A percentile compares a stretch with the other conserved stretches of the same genome.
phyloP scores from a whole-genome alignment of 1,139 yeast species.

The Candida smagusa region DNA sequence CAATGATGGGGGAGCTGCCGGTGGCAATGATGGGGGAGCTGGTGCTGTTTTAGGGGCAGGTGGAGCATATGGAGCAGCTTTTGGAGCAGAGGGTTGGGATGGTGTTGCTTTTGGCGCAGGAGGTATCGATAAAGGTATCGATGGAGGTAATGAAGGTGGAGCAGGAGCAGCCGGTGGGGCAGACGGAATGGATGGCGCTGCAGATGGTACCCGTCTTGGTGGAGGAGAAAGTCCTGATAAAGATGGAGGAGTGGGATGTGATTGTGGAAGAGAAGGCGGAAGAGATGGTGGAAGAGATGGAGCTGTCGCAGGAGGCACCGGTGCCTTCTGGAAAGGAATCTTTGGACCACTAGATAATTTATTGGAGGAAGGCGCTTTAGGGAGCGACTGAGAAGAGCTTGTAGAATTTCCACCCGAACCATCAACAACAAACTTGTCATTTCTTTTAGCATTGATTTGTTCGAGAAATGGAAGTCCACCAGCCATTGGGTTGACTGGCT shows the following conservation, averaged over 20 bases:
- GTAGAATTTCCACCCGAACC: constrained; percentile 19
- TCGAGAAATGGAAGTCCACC: constrained; percentile 42
- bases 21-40: constrained; percentile 14
- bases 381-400: not conserved
- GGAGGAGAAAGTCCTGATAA: constrained; percentile 2
- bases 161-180: constrained; percentile 6
- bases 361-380: not conserved
- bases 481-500: constrained; percentile 17
- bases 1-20: constrained; percentile 11
- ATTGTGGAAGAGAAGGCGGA: constrained; percentile 1
- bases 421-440: constrained; percentile 35
- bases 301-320: constrained; percentile 2
- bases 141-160: constrained; percentile 9
- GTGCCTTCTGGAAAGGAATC: not conserved
- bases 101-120: constrained; percentile 12
- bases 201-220: constrained; percentile 8
- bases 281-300: not conserved
- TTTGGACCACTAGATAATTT: not conserved
- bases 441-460: constrained; percentile 40
- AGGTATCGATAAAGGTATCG: constrained; percentile 9
- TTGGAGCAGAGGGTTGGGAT: constrained; percentile 7
- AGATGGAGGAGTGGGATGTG: not conserved
- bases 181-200: constrained; percentile 8
- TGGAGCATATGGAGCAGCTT: constrained; percentile 9
- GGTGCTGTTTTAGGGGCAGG: constrained; percentile 10